These are phyloP conservation scores for Gypsophila paniculata DNA, from an alignment of 179 eudicot species.

Conservation along the genomic window DNA sequence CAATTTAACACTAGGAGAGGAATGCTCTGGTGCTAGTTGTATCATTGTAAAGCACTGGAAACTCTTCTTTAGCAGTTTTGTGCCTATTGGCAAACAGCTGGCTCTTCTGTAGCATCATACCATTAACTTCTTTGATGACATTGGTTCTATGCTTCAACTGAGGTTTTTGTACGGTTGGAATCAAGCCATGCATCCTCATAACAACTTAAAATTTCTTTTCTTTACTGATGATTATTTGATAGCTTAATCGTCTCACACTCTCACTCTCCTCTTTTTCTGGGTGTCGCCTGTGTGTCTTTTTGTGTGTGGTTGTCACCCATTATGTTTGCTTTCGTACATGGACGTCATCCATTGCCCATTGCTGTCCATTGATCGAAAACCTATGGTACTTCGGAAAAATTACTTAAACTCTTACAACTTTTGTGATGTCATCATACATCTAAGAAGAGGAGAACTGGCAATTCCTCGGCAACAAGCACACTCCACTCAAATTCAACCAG, in stretches of 20 bases:
- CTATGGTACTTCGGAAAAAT: neutral
- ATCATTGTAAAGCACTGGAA: neutral
- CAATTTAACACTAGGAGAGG: neutral
- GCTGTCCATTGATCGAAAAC: neutral
- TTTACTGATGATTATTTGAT: too few species aligned
- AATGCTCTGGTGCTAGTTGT: neutral
- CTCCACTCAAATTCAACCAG: neutral
- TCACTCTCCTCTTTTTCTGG: too few species aligned
- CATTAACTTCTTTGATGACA: too few species aligned
- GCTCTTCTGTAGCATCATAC: neutral
- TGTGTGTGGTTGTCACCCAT: neutral
- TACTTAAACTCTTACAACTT: neutral
- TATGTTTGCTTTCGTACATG: neutral
- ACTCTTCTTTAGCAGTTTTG: neutral
- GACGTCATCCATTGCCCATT: neutral
- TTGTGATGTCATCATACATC: neutral
- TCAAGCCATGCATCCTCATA: too few species aligned
- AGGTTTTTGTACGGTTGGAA: too few species aligned
- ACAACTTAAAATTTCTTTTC: too few species aligned
- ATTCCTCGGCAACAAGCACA: neutral
- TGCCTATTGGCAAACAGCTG: neutral
- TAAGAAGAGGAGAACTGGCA: neutral
- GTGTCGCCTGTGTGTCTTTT: neutral
- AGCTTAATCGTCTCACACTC: too few species aligned
- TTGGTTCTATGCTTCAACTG: too few species aligned